These are phyloP conservation scores for Paramecium tetraurelia DNA, from an alignment of 73 alveolate species.

Conservation along the genomic window DNA sequence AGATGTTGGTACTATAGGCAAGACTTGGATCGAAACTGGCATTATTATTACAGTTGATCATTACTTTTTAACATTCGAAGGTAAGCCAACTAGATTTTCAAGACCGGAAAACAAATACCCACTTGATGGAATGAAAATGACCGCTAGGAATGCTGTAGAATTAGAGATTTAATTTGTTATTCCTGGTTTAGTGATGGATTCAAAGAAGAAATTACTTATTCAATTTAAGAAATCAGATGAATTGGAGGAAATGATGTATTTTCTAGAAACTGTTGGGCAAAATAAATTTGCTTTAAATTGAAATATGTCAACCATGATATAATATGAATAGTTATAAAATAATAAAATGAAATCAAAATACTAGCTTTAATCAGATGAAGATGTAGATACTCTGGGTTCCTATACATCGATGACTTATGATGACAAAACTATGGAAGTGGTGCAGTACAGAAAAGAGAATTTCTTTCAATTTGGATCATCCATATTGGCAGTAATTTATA, in stretches of 20 bases:
- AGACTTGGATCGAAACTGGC: slow-evolving; percentile 29
- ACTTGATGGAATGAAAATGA: slow-evolving; percentile 38
- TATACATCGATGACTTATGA: background rate
- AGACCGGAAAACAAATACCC: slow-evolving; percentile 13
- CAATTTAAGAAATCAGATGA: slow-evolving; percentile 37
- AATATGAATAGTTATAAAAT: background rate
- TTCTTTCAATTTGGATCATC: slow-evolving; percentile 1
- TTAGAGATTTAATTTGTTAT: background rate
- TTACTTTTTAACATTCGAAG: slow-evolving; percentile 9
- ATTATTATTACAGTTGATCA: slow-evolving; percentile 34
- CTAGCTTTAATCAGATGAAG: background rate
- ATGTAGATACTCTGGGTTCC: background rate
- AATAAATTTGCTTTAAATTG: slow-evolving; percentile 17
- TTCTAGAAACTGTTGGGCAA: slow-evolving; percentile 18
- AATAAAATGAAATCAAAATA: background rate
- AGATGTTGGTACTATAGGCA: slow-evolving; percentile 33
- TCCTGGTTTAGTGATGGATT: slow-evolving; percentile 50
- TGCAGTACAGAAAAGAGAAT: background rate
- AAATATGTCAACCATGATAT: background rate
- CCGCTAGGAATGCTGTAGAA: background rate
- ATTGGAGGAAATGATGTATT: slow-evolving; percentile 30
- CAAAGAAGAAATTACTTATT: background rate
- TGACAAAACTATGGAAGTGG: background rate
- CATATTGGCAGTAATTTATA: slow-evolving; percentile 9
- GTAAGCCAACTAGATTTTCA: slow-evolving; percentile 8